These are phyloP conservation scores for Myxozyma vanderwaltii DNA, from an alignment of 805 yeast species.

Conservation along the genomic window DNA sequence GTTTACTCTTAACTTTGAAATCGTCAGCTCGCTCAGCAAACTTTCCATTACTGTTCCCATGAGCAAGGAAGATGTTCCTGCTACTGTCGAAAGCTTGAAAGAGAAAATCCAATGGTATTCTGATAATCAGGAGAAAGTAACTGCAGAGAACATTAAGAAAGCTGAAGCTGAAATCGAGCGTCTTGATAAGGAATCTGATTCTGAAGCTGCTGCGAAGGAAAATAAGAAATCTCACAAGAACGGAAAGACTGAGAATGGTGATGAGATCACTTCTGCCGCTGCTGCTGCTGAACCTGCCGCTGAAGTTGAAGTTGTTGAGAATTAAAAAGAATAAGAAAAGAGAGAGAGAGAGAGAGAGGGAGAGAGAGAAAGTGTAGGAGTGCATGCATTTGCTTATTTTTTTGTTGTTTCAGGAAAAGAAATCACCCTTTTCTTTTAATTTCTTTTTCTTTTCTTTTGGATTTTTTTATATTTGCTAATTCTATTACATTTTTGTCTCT, in stretches of 20 bases:
- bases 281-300: slow-evolving; percentile 19
- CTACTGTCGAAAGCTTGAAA: slow-evolving; percentile 66
- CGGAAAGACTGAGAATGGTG: slow-evolving; percentile 13
- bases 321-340: not conserved
- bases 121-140: slow-evolving; percentile 76
- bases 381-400: no score
- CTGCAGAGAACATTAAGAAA: slow-evolving; percentile 69
- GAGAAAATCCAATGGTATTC: slow-evolving; percentile 68
- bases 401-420: no score
- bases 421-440: no score
- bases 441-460: no score
- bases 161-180: slow-evolving; percentile 78
- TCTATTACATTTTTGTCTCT: no score
- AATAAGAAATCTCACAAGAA: slow-evolving; percentile 9
- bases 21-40: slow-evolving; percentile 74
- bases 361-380: no score
- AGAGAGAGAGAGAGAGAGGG: no score
- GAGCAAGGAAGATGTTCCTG: slow-evolving; percentile 67
- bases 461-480: no score
- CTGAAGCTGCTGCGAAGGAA: slow-evolving; percentile 32
- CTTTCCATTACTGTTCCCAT: slow-evolving; percentile 79
- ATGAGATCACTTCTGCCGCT: not conserved
- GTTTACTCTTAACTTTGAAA: slow-evolving; percentile 77
- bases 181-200: slow-evolving; percentile 56
- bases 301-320: slow-evolving; percentile 18